Evolutionary conservation across 257 asterid genomes (phyloP).

Genomic region (Datura wrightii): DNA sequence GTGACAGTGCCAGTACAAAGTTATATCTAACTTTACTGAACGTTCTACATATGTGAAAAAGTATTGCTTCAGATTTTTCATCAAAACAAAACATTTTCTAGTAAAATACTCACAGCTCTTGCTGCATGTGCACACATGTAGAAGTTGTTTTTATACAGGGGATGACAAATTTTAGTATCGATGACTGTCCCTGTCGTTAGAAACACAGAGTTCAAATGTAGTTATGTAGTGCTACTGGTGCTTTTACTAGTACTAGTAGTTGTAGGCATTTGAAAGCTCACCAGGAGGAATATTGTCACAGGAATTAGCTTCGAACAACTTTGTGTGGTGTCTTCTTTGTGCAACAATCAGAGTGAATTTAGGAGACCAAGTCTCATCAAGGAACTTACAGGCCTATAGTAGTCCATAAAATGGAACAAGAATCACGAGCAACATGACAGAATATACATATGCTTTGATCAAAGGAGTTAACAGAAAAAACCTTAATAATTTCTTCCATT

Average conservation of each 20-base stretch:
- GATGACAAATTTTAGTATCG: conserved; percentile 38
- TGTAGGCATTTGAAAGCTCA: conserved; percentile 24
- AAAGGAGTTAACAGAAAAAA: conserved; percentile 19
- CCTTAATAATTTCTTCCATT: conserved; percentile 55
- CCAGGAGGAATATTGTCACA: conserved; percentile 51
- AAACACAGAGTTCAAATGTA: background rate
- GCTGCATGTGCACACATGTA: conserved; percentile 33
- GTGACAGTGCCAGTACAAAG: background rate
- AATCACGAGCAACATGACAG: background rate
- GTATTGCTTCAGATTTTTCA: background rate
- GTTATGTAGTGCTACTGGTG: background rate
- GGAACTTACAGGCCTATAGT: conserved; percentile 52
- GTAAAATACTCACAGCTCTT: conserved; percentile 17
- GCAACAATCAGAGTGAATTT: conserved; percentile 53
- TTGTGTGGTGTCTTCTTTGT: conserved; percentile 59
- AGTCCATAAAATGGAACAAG: background rate
- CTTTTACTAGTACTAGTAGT: background rate
- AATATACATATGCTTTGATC: background rate
- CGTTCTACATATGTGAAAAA: background rate
- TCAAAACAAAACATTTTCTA: background rate
- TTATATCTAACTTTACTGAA: background rate
- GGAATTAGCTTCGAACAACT: conserved; percentile 46
- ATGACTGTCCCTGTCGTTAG: conserved; percentile 36
- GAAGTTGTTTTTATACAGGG: conserved; percentile 30
- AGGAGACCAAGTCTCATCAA: conserved; percentile 59